Conservation (phyloP, 306 rosid genomes). For the Hylodesmum podocarpum region DNA sequence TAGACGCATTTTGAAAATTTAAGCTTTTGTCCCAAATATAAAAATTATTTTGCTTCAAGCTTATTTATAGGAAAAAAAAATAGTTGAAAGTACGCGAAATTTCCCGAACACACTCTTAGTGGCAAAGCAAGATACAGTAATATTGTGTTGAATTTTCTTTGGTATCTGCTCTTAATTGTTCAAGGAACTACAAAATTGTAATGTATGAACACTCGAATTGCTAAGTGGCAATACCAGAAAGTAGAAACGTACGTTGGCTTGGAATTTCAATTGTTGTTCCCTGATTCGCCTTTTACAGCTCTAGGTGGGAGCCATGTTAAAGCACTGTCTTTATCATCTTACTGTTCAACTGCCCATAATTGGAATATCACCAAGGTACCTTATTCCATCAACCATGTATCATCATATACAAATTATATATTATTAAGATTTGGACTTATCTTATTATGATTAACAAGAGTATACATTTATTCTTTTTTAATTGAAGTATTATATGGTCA, state of each 20-base stretch:
- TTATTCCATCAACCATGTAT: conserved; percentile 16
- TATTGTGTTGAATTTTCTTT: background rate
- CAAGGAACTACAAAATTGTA: background rate
- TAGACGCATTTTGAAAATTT: no score
- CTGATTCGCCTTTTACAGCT: conserved; percentile 21
- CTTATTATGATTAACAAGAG: conserved; percentile 2
- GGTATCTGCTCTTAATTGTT: background rate
- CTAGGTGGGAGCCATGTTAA: conserved; percentile 28
- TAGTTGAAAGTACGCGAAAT: no score
- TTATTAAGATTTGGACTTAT: background rate
- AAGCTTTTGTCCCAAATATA: no score
- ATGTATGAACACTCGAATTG: background rate
- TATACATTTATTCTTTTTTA: no score
- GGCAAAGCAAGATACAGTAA: background rate
- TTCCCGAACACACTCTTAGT: no score
- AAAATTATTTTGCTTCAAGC: no score
- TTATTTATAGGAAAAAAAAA: no score
- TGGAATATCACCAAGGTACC: conserved; percentile 19
- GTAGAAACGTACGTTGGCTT: background rate
- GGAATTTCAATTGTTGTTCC: background rate
- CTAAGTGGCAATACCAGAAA: conserved; percentile 14
- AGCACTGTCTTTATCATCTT: conserved; percentile 21
- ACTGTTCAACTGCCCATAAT: conserved; percentile 7
- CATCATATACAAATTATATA: background rate
- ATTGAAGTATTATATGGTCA: no score